Conservation (phyloP, 2,329 filamentous ascomycete species). For the Grosmannia serpens region DNA sequence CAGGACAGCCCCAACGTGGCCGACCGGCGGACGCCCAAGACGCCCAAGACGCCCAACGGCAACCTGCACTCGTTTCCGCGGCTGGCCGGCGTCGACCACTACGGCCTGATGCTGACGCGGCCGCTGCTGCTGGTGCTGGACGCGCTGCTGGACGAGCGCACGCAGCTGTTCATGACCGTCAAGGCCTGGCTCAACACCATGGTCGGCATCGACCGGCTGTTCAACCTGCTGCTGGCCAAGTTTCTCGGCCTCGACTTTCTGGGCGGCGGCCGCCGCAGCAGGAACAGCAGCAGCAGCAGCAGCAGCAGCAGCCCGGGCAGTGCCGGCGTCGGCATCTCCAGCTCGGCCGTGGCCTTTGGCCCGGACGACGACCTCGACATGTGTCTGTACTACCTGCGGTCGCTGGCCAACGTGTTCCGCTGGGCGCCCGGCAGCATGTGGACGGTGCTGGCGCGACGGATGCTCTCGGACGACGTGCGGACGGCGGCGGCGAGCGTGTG, state of each 20-base stretch:
- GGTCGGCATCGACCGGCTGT: constrained; percentile 51
- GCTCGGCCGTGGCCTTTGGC: constrained; percentile 17
- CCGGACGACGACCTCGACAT: constrained; percentile 55
- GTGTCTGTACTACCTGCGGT: constrained; percentile 66
- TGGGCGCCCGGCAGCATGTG: constrained; percentile 59
- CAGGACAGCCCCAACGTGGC: constrained; percentile 40
- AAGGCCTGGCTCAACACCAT: constrained; percentile 68
- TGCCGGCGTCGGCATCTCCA: no score
- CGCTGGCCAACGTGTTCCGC: constrained; percentile 60
- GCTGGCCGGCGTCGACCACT: constrained; percentile 47
- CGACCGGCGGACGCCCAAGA: constrained; percentile 39
- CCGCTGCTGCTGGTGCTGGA: constrained; percentile 78
- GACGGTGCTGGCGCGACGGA: constrained; percentile 55
- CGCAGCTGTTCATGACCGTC: constrained; percentile 64
- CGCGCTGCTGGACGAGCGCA: constrained; percentile 58
- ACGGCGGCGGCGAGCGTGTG: constrained; percentile 34
- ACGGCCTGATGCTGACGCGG: constrained; percentile 64
- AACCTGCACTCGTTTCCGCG: constrained; percentile 26
- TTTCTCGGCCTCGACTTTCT: constrained; percentile 38
- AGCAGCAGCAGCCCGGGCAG: not conserved
- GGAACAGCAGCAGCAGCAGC: not conserved
- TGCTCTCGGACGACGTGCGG: constrained; percentile 34
- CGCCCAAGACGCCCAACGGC: constrained; percentile 30
- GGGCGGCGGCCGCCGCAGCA: constrained; percentile 5
- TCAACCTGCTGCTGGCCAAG: constrained; percentile 48